Conservation (phyloP, 2,329 filamentous ascomycete species). For the Aspergillus vadensis region DNA sequence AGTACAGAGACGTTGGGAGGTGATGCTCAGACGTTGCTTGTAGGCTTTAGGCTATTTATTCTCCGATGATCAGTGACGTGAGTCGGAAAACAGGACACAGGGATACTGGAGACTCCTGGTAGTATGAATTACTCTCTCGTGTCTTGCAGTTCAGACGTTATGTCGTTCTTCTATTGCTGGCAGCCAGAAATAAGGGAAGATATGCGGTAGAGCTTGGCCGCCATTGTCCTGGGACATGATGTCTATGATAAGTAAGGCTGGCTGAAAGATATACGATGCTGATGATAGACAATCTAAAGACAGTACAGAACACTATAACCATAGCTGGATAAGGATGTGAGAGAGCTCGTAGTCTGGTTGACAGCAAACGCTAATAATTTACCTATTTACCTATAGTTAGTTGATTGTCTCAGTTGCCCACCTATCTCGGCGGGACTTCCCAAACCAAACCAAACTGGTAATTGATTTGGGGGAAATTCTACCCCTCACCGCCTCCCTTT, state of each 20-base stretch:
- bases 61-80: not conserved
- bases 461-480: not conserved
- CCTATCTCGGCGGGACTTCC: not conserved
- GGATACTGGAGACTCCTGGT: not conserved
- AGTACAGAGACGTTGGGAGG: not conserved
- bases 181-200: not conserved
- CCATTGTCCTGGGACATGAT: not conserved
- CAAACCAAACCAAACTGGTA: not conserved
- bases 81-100: not conserved
- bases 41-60: not conserved
- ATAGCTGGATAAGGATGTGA: too few relatives aligned
- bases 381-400: not conserved
- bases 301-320: not conserved
- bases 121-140: not conserved
- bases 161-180: not conserved
- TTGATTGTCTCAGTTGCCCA: not conserved
- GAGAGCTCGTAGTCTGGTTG: not conserved
- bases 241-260: not conserved
- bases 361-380: not conserved
- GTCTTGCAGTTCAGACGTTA: not conserved
- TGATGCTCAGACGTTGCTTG: not conserved
- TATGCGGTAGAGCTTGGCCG: not conserved
- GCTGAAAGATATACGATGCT: not conserved
- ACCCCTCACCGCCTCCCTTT: constrained; percentile 22
- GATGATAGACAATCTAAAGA: not conserved